phyloP scores from a whole-genome alignment of 164 flowering plant genomes.

The Amborella trichopoda region DNA sequence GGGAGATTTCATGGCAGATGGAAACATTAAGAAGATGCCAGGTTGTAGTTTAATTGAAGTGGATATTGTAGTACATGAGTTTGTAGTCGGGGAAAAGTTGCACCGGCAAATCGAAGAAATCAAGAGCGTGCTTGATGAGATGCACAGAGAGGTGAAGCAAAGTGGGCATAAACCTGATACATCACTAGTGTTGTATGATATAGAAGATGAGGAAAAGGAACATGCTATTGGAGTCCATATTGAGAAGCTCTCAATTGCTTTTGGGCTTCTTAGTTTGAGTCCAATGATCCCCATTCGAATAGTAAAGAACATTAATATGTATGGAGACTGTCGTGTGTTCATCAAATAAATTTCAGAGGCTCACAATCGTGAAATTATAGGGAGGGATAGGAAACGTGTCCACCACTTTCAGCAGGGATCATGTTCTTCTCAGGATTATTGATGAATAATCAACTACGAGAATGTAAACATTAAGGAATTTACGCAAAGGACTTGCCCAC shows the following conservation, averaged over 20 bases:
- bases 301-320: constrained; percentile 15
- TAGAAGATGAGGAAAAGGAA: constrained; percentile 3
- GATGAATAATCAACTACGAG: too few relatives aligned
- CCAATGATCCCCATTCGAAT: constrained; percentile 12
- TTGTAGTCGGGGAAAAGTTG: constrained; percentile 12
- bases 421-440: constrained; percentile 19
- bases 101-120: constrained; percentile 10
- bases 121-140: constrained; percentile 6
- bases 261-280: constrained; percentile 14
- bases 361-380: constrained; percentile 7
- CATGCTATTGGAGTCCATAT: constrained; percentile 11
- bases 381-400: constrained; percentile 16
- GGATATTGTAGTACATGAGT: constrained; percentile 9
- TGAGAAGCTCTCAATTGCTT: constrained; percentile 18
- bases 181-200: constrained; percentile 4
- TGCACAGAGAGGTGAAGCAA: constrained; percentile 13
- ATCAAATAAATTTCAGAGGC: constrained; percentile 12
- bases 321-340: constrained; percentile 13
- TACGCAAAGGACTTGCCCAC: too few relatives aligned
- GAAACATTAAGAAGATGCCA: constrained; percentile 13
- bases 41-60: constrained; percentile 25
- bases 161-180: constrained; percentile 8
- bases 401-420: constrained; percentile 15
- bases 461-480: too few relatives aligned
- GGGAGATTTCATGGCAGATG: constrained; percentile 9